Base-by-base conservation (phyloP, 805 yeast genomes). In the Grigorovia humatica region DNA sequence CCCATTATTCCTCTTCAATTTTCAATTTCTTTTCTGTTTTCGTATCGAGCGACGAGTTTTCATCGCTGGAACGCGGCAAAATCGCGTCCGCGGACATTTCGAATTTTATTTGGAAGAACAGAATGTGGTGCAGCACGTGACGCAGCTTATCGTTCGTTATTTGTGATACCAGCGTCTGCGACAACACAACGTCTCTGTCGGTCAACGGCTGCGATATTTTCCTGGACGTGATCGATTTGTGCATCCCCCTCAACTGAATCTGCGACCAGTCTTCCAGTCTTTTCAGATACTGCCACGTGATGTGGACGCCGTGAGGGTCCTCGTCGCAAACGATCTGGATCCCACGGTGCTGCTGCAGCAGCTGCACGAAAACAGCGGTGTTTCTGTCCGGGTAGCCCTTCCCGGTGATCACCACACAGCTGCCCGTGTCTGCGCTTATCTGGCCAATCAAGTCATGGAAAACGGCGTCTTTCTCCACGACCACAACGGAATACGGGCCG, bases 361-460 rank as follows among this genome's bases (percentile, higher is more conserved):
- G 8, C 38, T 32, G 38, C 15, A 32, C 4, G 15, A 32, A 32
- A 9, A 5, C 4, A 11, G 15, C 11, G 0, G 88, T 81, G 15
- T 79, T 59, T 18, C 68, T 60, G 63, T 85, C 90, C 0, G 90
- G 88, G 56, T 74, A 82, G 0, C 91, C 91, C 59, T 82, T 83
- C 0, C 85, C 88, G 0, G 88, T 82, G 9, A 84, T 63, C 0
- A 79, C 18, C 1, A 78, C 54, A 15, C 69, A 51, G 9, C 56
- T 51, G 35, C 56, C 53, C 15, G 55, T 52, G 12, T 35, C 44
- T 4, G 43, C 18, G 3, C 29, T 30, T 6, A 46, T 19, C 18
- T 52, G 42, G 8, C 49, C 53, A 6, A 64, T 51, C 19, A 75
- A 40, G 11, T 68, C 68, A 30, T 68, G 66, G 55, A 75, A 74